Conservation (phyloP, 1,284 basidiomycete species). For the Trichosporon asahii region DNA sequence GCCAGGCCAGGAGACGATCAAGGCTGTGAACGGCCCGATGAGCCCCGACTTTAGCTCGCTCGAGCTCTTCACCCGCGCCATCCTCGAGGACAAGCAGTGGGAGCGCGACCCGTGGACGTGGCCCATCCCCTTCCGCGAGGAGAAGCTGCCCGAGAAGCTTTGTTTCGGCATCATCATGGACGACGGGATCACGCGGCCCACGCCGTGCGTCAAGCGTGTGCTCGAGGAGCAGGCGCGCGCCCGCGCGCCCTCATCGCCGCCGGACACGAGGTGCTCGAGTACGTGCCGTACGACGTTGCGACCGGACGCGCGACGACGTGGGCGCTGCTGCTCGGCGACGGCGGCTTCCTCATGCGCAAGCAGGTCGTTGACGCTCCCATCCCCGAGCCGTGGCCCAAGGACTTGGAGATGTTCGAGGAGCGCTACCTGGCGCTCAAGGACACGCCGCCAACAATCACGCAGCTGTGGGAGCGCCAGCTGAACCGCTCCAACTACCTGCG, state of each 20-base stretch:
- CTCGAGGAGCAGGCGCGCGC: slow-evolving; percentile 60
- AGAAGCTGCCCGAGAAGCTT: slow-evolving; percentile 61
- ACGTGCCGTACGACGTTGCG: slow-evolving; percentile 25
- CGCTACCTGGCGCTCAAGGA: slow-evolving; percentile 14
- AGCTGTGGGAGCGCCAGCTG: slow-evolving; percentile 22
- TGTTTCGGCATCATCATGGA: slow-evolving; percentile 51
- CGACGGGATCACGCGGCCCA: slow-evolving; percentile 60
- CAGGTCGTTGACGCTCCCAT: slow-evolving; percentile 3
- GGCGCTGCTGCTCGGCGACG: slow-evolving; percentile 20
- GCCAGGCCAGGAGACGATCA: slow-evolving; percentile 65
- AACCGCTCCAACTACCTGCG: slow-evolving; percentile 17
- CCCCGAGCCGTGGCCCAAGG: slow-evolving; percentile 26
- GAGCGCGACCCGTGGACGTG: slow-evolving; percentile 61
- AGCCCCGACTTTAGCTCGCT: slow-evolving; percentile 59
- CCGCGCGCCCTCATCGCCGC: slow-evolving; percentile 59
- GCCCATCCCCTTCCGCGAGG: slow-evolving; percentile 62
- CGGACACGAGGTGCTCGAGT: slow-evolving; percentile 59
- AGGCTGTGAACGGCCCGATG: slow-evolving; percentile 67
- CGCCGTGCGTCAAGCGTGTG: slow-evolving; percentile 66
- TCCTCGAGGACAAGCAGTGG: slow-evolving; percentile 59
- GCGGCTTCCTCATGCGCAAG: slow-evolving; percentile 12
- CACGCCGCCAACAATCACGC: slow-evolving; percentile 12
- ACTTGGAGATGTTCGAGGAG: slow-evolving; percentile 12
- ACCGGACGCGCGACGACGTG: slow-evolving; percentile 11
- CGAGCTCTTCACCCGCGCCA: slow-evolving; percentile 59